A percentile compares a stretch with the other conserved stretches of the same genome.
Conservation (phyloP, 768 basidiomycete genomes). For the Phlebiopsis flavidoalba region DNA sequence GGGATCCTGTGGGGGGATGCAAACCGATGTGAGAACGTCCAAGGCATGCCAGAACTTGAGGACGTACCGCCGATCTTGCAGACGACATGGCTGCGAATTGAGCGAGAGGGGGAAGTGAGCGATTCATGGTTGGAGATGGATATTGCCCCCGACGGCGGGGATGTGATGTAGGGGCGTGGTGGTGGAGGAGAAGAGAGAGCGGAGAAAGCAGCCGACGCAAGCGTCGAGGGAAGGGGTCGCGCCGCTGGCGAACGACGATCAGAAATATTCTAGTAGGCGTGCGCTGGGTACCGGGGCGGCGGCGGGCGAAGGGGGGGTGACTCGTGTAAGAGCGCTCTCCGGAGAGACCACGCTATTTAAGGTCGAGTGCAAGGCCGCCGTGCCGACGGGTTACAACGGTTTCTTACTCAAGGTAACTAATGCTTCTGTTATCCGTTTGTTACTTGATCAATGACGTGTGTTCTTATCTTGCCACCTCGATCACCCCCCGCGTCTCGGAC, state of each 20-base stretch:
- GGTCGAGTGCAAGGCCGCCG: not conserved
- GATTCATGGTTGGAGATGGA: not conserved
- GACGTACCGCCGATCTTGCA: not conserved
- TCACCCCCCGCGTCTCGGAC: not conserved
- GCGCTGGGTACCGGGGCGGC: constrained; percentile 16
- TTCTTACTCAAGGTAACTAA: not conserved
- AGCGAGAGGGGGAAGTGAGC: constrained; percentile 3
- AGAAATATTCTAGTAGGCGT: constrained; percentile 10
- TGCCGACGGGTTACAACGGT: not conserved
- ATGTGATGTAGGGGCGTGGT: not conserved
- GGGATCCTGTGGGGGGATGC: constrained; percentile 12
- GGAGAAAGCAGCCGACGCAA: not conserved
- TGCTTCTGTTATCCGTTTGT: not conserved
- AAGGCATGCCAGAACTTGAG: not conserved
- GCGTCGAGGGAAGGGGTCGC: not conserved
- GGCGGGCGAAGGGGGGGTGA: constrained; percentile 11
- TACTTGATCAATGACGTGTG: not conserved
- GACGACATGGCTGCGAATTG: constrained; percentile 5
- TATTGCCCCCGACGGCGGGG: not conserved
- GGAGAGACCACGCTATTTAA: constrained; percentile 8
- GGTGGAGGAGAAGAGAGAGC: constrained; percentile 1
- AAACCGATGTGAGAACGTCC: not conserved
- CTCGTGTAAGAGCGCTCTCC: constrained; percentile 4
- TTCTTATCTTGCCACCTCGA: not conserved
- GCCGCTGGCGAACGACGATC: constrained; percentile 3